Evolutionary conservation across 306 rosid genomes (phyloP), one percentile per base, ranked within the genome.

Genomic region (Cucurbita pepo): DNA sequence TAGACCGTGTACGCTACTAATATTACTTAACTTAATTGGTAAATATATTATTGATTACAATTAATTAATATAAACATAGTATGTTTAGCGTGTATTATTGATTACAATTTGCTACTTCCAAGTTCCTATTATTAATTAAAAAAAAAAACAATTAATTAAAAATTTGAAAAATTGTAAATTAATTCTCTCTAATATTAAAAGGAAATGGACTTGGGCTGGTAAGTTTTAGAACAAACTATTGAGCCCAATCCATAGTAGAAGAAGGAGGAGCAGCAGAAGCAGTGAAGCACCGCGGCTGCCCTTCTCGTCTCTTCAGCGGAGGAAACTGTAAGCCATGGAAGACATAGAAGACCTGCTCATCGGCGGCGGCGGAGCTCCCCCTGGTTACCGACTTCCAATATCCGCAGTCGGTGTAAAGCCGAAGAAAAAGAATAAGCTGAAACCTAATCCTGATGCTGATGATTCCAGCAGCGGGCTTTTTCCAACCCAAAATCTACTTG

Each of bases 301-400:
- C 70, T 25, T 41, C 52, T 41, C 51, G 50, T 45, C 40, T 21
- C 40, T 45, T 50, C 41, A 21, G 6, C 40, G 41, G 18, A 21
- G 40, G 56, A 25, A 44, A 19, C 54, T 66, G 34, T 30, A 43
- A 73, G 70, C 70, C 43, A 91, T 91, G 96, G 97, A 92, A 71
- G 97, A 92, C 79, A 92, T 92, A 44, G 97, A 92, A 74, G 97
- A 92, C 81, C 62, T 92, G 83, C 77, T 92, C 0, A 61, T 84
- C 10, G 83, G 78, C 10, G 83, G 78, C 21, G 77, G 41, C n/a
- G 91, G 86, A 56, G 77, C 83, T 74, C 91, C 96, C 38, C 84
- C 89, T 1, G 96, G 97, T 4, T 89, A 89, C 57, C 96, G 96
- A 11, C 77, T 88, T 77, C 97, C 96, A 4, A 13, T 92, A 14